Evolutionary conservation across 129 eudicot genomes (phyloP), one percentile per base, ranked within the genome.

Genomic region (Pittosporum tobira): DNA sequence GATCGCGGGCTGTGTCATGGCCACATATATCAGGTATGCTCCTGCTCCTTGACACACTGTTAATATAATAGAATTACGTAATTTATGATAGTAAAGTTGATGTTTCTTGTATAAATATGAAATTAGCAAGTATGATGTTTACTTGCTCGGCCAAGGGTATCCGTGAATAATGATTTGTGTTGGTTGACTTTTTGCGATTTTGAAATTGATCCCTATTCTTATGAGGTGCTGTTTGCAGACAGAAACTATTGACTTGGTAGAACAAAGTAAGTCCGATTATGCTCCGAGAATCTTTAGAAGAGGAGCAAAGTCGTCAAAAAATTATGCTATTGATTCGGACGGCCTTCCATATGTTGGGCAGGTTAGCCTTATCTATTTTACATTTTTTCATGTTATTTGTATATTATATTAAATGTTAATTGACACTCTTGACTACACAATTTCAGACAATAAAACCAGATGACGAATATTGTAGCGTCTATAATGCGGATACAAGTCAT

Each of bases 1-100:
- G 98, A 91, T 40, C 98, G 98, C 53, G 98, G 98, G 43, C 61
- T 91, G 73, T 81, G 77, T 73, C 98, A 88, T 76, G 98, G 89
- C 48, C 77, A 83, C 65, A 81, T 86, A 71, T 91, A 91, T 70
- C 95, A 91, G 98, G 98, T 91, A 55, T 29, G 44, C 42, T 7
- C 23, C 5, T 30, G 26, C 12, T n/a, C 46, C 29, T 23, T 8
- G 34, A 24, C 47, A n/a, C n/a, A n/a, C n/a, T n/a, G n/a, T n/a
- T n/a, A n/a, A n/a, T n/a, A n/a, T n/a, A n/a, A n/a, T n/a, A n/a
- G n/a, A n/a, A n/a, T n/a, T n/a, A n/a, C n/a, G n/a, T n/a, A n/a
- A n/a, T n/a, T n/a, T n/a, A n/a, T n/a, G n/a, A n/a, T n/a, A n/a
- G n/a, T n/a, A n/a, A n/a, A 38, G 20, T 9, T 57, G 31, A 16